Conservation (phyloP, 192 early-diverging fungal species). For the Linnemannia schmuckeri region DNA sequence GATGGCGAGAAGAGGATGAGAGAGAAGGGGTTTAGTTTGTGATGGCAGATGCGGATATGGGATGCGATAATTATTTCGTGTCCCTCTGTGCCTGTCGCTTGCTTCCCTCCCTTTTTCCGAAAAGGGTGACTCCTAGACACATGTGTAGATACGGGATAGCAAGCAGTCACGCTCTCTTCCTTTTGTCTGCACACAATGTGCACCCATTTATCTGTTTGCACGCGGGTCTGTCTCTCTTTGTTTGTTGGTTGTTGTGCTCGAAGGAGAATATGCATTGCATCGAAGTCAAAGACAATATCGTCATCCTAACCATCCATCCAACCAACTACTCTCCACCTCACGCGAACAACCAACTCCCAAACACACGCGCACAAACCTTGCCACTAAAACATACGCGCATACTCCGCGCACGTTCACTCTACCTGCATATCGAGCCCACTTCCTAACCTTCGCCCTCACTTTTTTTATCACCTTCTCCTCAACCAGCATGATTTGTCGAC, state of each 20-base stretch:
- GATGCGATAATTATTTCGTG: slow-evolving; percentile 1
- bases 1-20: slow-evolving; percentile 7
- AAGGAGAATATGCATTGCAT: neutral
- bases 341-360: neutral
- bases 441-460: neutral
- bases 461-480: neutral
- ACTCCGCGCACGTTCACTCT: neutral
- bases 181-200: neutral
- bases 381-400: neutral
- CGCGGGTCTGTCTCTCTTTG: neutral
- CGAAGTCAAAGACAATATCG: neutral
- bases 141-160: slow-evolving; percentile 35
- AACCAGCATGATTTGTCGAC: slow-evolving; percentile 46
- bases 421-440: neutral
- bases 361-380: neutral
- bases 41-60: slow-evolving; percentile 1
- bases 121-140: slow-evolving; percentile 23
- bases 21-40: slow-evolving; percentile 2
- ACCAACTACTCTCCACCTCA: neutral
- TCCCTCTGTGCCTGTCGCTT: neutral
- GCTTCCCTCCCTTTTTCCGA: neutral
- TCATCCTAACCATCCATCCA: neutral
- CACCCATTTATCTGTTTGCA: neutral
- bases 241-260: neutral
- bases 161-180: neutral